Base-by-base conservation (phyloP, 306 rosid genomes). In the Quercus agrifolia region DNA sequence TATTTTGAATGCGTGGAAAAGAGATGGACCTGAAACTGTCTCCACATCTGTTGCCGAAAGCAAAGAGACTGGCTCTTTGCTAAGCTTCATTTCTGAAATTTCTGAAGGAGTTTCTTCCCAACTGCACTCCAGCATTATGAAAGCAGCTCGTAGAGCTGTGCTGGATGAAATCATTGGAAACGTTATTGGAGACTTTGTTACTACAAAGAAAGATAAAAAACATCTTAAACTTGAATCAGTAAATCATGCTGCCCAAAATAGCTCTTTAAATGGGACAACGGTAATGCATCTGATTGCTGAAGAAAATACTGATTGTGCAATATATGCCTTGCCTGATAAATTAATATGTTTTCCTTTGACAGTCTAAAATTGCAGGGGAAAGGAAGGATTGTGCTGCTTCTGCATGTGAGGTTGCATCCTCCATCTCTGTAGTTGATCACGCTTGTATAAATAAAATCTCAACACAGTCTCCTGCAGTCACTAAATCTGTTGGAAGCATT, bases 111-210 rank as follows among this genome's bases (percentile, higher is more conserved):
- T 95, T 74, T 91, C 97, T 79, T 85, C 92, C 70, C 96, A 93
- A 75, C 88, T 95, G 78, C 96, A 91, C 78, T 74, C 64, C 27
- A 90, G 94, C 70, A 77, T 93, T 75, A 85, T 91, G 91, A 95
- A 91, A 89, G 80, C 97, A 17, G 91, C 98, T 78, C 99, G 94
- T 54, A 93, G 91, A 79, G 96, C 88, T 83, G 80, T 95, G 84
- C 83, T 95, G 17, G 99, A 95, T 86, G 99, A 94, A 66, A 91
- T 95, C 76, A 89, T 95, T 77, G 86, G 98, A 62, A 87, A 75
- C 79, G 78, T 87, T 64, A 93, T 95, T 84, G 89, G 88, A 68
- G 93, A 91, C 59, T 91, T 90, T 88, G 79, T 88, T 80, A 75
- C 83, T 27, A 80, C 83, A 66, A 91, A 75, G 86, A 95, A 93